These are phyloP conservation scores for Populus simonii DNA, from an alignment of 345 rosid genomes.

Conservation along the genomic window DNA sequence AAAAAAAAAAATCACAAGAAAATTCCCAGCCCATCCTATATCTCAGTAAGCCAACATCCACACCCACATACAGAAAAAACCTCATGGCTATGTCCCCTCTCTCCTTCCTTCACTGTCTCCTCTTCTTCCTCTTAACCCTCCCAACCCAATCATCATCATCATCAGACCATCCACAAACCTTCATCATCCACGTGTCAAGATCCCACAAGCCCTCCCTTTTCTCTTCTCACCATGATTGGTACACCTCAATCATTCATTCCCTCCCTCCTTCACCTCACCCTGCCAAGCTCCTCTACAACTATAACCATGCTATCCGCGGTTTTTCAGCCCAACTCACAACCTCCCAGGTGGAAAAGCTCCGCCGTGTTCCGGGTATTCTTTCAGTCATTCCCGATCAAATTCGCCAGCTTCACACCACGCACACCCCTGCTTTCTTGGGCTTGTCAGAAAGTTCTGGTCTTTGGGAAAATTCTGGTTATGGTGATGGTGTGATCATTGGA, in stretches of 20 bases:
- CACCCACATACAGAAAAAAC: not conserved
- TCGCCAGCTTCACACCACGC: constrained; percentile 82
- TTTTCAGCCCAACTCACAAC: constrained; percentile 75
- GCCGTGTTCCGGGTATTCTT: constrained; percentile 47
- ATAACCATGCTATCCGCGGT: constrained; percentile 55
- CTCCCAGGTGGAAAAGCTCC: constrained; percentile 44
- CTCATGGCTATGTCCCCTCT: constrained; percentile 21
- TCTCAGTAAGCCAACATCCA: constrained; percentile 12
- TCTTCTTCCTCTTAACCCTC: constrained; percentile 18
- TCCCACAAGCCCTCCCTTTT: constrained; percentile 66
- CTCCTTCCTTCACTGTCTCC: constrained; percentile 25
- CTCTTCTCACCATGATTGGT: constrained; percentile 62
- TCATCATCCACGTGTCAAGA: constrained; percentile 59
- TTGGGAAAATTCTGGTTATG: constrained; percentile 62
- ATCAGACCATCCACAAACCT: constrained; percentile 35
- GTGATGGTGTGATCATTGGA: constrained; percentile 71
- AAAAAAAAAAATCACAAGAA: too few relatives aligned
- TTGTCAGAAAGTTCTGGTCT: constrained; percentile 56
- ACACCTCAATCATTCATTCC: constrained; percentile 53
- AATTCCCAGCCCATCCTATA: constrained; percentile 1
- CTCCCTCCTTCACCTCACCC: constrained; percentile 58
- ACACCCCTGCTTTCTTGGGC: constrained; percentile 68
- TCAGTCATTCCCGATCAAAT: constrained; percentile 61
- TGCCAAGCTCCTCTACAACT: constrained; percentile 58
- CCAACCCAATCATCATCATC: constrained; percentile 1